A percentile compares a stretch with the other conserved stretches of the same genome.
These are phyloP conservation scores for Ensete glaucum DNA, from an alignment of 176 grass and related monocot species.

Conservation along the genomic window DNA sequence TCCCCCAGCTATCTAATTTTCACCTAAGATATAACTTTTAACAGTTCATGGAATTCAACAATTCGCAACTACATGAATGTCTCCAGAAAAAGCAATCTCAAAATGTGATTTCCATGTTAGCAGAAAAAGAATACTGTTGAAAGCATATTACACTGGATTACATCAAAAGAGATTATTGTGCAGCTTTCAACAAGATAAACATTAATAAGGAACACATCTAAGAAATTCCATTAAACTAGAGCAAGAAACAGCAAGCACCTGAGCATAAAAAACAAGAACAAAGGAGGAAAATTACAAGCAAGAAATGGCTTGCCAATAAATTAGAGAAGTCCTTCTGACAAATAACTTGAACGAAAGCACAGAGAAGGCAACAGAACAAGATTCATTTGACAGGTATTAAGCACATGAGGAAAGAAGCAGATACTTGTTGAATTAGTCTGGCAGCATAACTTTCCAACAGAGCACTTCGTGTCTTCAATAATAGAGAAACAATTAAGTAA, in stretches of 20 bases:
- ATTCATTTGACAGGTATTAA: not conserved
- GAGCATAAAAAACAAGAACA: not conserved
- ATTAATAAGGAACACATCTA: not conserved
- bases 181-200: not conserved
- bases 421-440: not conserved
- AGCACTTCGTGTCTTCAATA: not conserved
- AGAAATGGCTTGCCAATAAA: not conserved
- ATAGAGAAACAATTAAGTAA: not conserved
- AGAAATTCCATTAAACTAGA: not conserved
- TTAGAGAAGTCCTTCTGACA: not conserved
- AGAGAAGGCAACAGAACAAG: not conserved
- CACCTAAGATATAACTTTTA: too few species aligned
- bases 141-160: not conserved
- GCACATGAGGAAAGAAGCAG: not conserved
- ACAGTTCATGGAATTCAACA: too few species aligned
- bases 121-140: too few species aligned
- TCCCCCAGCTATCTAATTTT: too few species aligned
- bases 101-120: too few species aligned
- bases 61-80: too few species aligned
- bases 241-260: not conserved
- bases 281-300: not conserved
- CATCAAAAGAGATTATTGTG: not conserved
- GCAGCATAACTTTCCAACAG: not conserved
- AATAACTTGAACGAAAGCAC: not conserved
- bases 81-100: too few species aligned